phyloP scores from a whole-genome alignment of 2,329 filamentous ascomycete genomes.

The Coniella lustricola region DNA sequence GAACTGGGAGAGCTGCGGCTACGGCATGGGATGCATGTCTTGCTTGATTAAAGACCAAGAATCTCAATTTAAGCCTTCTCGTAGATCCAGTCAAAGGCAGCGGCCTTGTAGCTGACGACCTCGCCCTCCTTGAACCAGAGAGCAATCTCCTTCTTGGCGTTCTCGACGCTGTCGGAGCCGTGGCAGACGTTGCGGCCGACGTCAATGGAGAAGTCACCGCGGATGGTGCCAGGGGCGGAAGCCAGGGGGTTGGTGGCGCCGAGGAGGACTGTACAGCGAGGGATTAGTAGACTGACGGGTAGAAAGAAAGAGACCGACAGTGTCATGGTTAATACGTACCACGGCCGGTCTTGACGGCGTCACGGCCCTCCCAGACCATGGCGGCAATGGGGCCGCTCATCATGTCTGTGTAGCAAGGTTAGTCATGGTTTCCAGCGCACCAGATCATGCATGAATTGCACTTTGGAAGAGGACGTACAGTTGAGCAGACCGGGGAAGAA shows the following conservation, averaged over 20 bases:
- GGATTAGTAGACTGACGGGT: slow-evolving; percentile 15
- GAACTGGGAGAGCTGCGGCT: background rate
- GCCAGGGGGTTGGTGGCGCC: slow-evolving; percentile 98
- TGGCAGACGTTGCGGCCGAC: slow-evolving; percentile 58
- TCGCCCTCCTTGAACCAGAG: slow-evolving; percentile 95
- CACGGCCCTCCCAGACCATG: slow-evolving; percentile 99
- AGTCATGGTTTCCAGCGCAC: slow-evolving; percentile 2
- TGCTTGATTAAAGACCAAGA: background rate
- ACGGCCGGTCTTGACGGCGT: slow-evolving; percentile 98
- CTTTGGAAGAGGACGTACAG: slow-evolving; percentile 55
- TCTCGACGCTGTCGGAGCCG: slow-evolving; percentile 98
- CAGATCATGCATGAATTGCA: background rate
- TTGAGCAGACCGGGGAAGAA: slow-evolving; percentile 94
- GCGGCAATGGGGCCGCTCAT: slow-evolving; percentile 91
- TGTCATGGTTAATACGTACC: slow-evolving; percentile 51
- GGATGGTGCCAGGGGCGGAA: slow-evolving; percentile 95
- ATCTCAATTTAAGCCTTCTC: slow-evolving; percentile 60
- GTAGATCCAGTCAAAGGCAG: slow-evolving; percentile 91
- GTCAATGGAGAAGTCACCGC: slow-evolving; percentile 79
- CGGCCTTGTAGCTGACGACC: slow-evolving; percentile 74
- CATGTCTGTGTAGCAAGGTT: slow-evolving; percentile 64
- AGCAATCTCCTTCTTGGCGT: slow-evolving; percentile 98
- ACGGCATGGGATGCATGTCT: background rate
- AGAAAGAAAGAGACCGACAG: too few species aligned
- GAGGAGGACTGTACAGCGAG: slow-evolving; percentile 59